A percentile compares a stretch with the other conserved stretches of the same genome.
These are phyloP conservation scores for Hydnum rufescens DNA, from an alignment of 768 basidiomycete species.

Conservation along the genomic window DNA sequence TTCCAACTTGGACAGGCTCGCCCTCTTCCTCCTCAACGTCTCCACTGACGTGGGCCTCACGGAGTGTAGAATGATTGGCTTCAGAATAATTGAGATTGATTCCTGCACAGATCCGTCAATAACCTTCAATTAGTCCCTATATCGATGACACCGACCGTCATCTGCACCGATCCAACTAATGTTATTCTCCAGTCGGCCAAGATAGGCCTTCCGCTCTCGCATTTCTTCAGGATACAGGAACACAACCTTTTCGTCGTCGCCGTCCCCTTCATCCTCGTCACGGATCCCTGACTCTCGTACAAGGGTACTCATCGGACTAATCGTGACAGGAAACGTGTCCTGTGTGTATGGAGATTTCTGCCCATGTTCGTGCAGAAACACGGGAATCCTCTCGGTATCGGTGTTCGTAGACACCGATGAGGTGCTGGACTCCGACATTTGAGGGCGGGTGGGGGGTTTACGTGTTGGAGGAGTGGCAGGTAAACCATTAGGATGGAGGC, in stretches of 20 bases:
- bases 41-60: background rate
- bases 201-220: constrained; percentile 18
- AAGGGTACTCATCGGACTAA: constrained; percentile 54
- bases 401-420: constrained; percentile 24
- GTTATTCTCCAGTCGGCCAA: background rate
- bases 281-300: constrained; percentile 28
- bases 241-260: constrained; percentile 39
- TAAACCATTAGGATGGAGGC: background rate
- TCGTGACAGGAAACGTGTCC: constrained; percentile 32
- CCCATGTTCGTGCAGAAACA: constrained; percentile 24
- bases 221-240: constrained; percentile 21
- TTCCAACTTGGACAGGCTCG: too few relatives aligned
- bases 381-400: constrained; percentile 22
- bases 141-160: constrained; percentile 19
- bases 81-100: background rate
- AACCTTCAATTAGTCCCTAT: background rate
- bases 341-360: constrained; percentile 31
- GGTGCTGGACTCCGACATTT: constrained; percentile 24
- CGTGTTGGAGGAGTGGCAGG: constrained; percentile 13
- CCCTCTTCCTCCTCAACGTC: background rate
- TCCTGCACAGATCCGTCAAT: background rate
- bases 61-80: background rate
- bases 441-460: constrained; percentile 26
- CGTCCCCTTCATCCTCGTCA: constrained; percentile 6
- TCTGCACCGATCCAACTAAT: constrained; percentile 57